These are phyloP conservation scores for Vitis labrusca DNA, from an alignment of 164 flowering plant species.

Conservation along the genomic window DNA sequence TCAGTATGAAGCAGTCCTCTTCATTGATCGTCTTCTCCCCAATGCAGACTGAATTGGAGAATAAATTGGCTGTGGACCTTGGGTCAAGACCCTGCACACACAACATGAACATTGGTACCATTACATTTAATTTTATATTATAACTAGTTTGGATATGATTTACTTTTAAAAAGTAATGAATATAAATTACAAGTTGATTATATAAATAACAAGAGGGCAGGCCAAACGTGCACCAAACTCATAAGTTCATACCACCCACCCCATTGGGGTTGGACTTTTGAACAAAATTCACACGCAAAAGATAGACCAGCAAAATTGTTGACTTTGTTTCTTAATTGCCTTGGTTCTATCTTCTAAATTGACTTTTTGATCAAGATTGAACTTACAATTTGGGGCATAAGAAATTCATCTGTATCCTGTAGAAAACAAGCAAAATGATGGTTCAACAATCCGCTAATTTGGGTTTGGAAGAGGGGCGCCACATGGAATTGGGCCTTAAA, in stretches of 20 bases:
- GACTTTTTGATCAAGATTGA: not conserved
- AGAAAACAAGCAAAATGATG: not conserved
- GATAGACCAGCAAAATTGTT: not conserved
- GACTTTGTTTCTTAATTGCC: not conserved
- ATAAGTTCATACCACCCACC: too few relatives aligned
- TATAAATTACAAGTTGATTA: too few relatives aligned
- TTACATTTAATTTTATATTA: too few relatives aligned
- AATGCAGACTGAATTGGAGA: slow-evolving; percentile 65
- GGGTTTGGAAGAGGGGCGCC: too few relatives aligned
- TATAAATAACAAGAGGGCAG: too few relatives aligned
- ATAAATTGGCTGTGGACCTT: slow-evolving; percentile 66
- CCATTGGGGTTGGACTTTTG: too few relatives aligned
- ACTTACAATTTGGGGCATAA: not conserved
- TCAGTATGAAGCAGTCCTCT: slow-evolving; percentile 86
- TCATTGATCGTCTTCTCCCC: slow-evolving; percentile 72
- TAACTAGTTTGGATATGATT: too few relatives aligned
- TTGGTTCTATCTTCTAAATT: not conserved
- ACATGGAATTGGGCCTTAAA: too few relatives aligned
- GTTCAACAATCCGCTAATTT: not conserved
- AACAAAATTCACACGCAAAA: not conserved
- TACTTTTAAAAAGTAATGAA: too few relatives aligned
- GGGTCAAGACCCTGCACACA: slow-evolving; percentile 90
- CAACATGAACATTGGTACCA: too few relatives aligned
- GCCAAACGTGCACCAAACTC: too few relatives aligned
- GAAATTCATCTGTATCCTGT: not conserved